Conservation (phyloP, 331 rosid species). For the Pyrus hybrid region DNA sequence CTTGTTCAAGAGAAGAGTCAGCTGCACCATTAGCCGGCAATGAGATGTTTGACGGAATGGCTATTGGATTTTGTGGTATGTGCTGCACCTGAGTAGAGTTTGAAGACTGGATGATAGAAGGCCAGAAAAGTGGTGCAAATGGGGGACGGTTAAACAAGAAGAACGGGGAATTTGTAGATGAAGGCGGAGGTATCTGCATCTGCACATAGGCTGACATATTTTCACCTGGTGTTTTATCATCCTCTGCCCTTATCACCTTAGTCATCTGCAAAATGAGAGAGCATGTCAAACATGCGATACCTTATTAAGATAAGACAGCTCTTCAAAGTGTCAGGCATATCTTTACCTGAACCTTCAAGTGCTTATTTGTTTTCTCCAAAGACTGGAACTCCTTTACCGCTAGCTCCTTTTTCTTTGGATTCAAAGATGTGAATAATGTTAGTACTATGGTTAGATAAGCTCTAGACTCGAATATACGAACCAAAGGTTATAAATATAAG, state of each 20-base stretch:
- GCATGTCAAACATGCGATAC: slow-evolving; percentile 12
- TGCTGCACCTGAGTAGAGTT: slow-evolving; percentile 43
- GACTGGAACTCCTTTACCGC: slow-evolving; percentile 67
- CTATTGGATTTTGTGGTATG: slow-evolving; percentile 26
- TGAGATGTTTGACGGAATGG: slow-evolving; percentile 41
- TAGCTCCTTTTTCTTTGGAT: slow-evolving; percentile 63
- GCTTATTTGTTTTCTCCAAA: slow-evolving; percentile 71
- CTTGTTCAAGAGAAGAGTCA: slow-evolving; percentile 36
- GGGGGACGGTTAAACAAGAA: slow-evolving; percentile 55
- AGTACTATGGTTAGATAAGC: background rate
- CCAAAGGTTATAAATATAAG: background rate
- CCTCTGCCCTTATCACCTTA: slow-evolving; percentile 32
- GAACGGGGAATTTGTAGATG: slow-evolving; percentile 43
- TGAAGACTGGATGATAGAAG: slow-evolving; percentile 46
- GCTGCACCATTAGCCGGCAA: slow-evolving; percentile 36
- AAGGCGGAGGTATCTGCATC: slow-evolving; percentile 35
- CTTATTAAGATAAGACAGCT: slow-evolving; percentile 2
- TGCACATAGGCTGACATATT: slow-evolving; percentile 30
- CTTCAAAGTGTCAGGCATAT: slow-evolving; percentile 2
- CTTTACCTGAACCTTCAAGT: slow-evolving; percentile 67
- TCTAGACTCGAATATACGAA: background rate
- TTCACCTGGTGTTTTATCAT: slow-evolving; percentile 34
- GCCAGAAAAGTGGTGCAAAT: slow-evolving; percentile 58
- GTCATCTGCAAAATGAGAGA: slow-evolving; percentile 49
- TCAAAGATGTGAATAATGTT: slow-evolving; percentile 15